A percentile compares a stretch with the other conserved stretches of the same genome.
These are phyloP conservation scores for Harrya chromipes DNA, from an alignment of 768 basidiomycete genomes.

Conservation along the genomic window DNA sequence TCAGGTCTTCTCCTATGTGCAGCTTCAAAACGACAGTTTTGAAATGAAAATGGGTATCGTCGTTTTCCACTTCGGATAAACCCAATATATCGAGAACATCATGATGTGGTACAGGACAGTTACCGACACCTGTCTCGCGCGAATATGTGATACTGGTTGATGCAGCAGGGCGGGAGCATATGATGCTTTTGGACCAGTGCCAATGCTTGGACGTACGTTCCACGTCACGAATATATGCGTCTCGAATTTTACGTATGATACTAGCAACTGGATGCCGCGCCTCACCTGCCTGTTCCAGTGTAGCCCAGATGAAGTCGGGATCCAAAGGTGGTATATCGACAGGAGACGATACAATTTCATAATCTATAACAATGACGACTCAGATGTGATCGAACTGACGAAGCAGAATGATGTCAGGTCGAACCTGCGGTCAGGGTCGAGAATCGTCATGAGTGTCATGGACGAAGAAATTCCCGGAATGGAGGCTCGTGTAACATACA, in stretches of 20 bases:
- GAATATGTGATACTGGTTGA: constrained; percentile 1
- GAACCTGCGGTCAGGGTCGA: neutral
- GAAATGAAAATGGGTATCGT: neutral
- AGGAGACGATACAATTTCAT: constrained; percentile 4
- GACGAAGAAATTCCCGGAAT: neutral
- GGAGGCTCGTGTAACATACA: neutral
- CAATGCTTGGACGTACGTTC: neutral
- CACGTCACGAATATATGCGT: neutral
- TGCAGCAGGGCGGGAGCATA: constrained; percentile 1
- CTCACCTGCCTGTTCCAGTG: neutral
- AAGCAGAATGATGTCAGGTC: neutral
- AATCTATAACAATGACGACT: neutral
- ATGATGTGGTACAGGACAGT: neutral
- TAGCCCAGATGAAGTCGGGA: neutral
- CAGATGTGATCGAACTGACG: no score
- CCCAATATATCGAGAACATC: neutral
- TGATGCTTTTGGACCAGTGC: constrained; percentile 5
- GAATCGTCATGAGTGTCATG: constrained; percentile 2
- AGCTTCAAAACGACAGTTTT: neutral
- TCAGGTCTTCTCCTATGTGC: constrained; percentile 1
- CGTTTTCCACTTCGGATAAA: neutral
- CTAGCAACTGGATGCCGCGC: constrained; percentile 2
- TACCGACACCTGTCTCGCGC: neutral
- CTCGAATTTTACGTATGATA: neutral
- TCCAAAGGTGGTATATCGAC: constrained; percentile 2